Evolutionary conservation across 2,329 filamentous ascomycete genomes (phyloP).

Genomic region (Hymenoscyphus infarciens): DNA sequence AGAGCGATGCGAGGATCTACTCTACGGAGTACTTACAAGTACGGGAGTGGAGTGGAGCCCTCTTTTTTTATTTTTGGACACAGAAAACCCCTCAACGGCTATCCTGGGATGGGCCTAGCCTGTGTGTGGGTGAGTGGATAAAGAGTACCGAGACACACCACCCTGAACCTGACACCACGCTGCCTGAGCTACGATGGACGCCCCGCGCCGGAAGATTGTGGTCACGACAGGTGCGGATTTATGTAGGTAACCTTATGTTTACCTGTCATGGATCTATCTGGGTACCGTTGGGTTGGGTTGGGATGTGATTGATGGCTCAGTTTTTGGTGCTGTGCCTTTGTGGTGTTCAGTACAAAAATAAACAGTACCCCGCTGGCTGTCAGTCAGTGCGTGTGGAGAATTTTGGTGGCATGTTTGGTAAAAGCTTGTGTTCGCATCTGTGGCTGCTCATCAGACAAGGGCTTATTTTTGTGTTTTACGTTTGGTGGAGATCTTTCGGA

Average conservation of each 20-base stretch:
- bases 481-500: neutral
- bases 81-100: neutral
- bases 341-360: neutral
- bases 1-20: neutral
- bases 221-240: neutral
- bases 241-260: conserved; percentile 2
- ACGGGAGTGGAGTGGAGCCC: neutral
- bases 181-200: neutral
- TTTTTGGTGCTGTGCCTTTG: neutral
- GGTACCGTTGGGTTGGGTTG: neutral
- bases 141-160: neutral
- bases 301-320: neutral
- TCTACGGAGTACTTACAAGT: too few species aligned
- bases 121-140: neutral
- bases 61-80: too few species aligned
- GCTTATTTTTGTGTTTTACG: neutral
- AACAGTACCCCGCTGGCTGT: neutral
- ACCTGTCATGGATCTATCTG: neutral
- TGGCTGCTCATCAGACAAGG: neutral
- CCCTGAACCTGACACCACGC: neutral
- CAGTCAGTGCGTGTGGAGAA: neutral
- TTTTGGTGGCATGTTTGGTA: neutral
- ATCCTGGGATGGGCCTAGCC: neutral
- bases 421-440: neutral
- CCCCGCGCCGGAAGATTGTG: neutral